Conservation (phyloP, 352 stramenopile species). For the Phytophthora macrochlamydospora region DNA sequence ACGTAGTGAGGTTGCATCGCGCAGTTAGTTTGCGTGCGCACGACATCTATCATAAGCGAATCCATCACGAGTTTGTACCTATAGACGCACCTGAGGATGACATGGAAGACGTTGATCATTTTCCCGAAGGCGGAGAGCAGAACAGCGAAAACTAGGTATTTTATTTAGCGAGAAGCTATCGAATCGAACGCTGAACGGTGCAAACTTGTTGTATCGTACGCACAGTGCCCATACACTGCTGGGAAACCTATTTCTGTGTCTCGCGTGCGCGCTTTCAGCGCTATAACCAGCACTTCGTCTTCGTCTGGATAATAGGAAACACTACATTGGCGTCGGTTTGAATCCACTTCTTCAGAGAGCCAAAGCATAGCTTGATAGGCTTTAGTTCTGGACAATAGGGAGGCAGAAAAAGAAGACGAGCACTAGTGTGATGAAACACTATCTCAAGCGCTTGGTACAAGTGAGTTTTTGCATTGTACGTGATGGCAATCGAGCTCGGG, state of each 20-base stretch:
- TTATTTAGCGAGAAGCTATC: background rate
- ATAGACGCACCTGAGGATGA: background rate
- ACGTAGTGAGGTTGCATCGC: background rate
- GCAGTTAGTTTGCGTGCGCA: background rate
- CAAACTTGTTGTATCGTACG: background rate
- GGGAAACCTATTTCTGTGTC: background rate
- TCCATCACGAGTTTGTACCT: background rate
- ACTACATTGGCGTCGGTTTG: constrained; percentile 10
- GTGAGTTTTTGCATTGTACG: constrained; percentile 17
- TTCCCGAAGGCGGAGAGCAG: background rate
- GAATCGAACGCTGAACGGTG: background rate
- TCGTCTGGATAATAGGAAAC: constrained; percentile 3
- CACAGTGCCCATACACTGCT: background rate
- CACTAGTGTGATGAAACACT: constrained; percentile 6
- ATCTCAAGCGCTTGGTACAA: constrained; percentile 5
- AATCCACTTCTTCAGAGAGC: constrained; percentile 3
- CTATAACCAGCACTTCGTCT: constrained; percentile 1
- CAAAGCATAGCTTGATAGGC: constrained; percentile 14
- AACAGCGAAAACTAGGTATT: background rate
- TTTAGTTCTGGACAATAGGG: constrained; percentile 9
- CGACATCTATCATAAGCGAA: background rate
- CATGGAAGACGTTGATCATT: background rate
- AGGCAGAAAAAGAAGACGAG: constrained; percentile 6
- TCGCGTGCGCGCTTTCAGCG: constrained; percentile 1
- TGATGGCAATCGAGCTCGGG: constrained; percentile 3